Evolutionary conservation across 2,329 filamentous ascomycete species (phyloP).

Genomic region (Aspergillus ibericus): DNA sequence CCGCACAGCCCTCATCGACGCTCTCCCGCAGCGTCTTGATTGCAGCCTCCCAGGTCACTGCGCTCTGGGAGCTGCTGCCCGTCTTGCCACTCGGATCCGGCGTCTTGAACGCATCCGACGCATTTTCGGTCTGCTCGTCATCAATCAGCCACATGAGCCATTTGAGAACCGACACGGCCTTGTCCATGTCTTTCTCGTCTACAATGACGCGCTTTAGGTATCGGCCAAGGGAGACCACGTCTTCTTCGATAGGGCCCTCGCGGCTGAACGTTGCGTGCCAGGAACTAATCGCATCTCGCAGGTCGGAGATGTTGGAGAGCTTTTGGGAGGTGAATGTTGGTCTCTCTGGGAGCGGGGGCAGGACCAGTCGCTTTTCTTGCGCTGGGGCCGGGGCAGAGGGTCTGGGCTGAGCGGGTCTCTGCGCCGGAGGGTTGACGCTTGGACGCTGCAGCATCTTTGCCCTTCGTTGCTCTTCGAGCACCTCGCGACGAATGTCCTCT

Average conservation of each 20-base stretch:
- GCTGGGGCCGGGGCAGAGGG: conserved; percentile 12
- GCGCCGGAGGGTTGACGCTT: conserved; percentile 45
- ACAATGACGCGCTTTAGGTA: conserved; percentile 72
- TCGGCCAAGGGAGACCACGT: conserved; percentile 70
- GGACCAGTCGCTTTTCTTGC: conserved; percentile 28
- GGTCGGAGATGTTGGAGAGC: conserved; percentile 58
- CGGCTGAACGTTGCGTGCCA: conserved; percentile 73
- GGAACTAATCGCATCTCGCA: conserved; percentile 70
- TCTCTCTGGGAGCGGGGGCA: conserved; percentile 52
- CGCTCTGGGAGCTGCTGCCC: conserved; percentile 17
- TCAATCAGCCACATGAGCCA: conserved; percentile 57
- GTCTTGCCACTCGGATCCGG: conserved; percentile 23
- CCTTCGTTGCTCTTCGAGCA: conserved; percentile 71
- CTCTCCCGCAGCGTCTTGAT: conserved; percentile 42
- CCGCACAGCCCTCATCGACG: conserved; percentile 45
- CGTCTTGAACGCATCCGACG: conserved; percentile 1
- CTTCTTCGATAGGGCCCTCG: conserved; percentile 76
- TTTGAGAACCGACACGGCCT: conserved; percentile 66
- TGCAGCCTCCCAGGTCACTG: conserved; percentile 36
- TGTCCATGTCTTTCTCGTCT: conserved; percentile 76
- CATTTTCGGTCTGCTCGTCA: conserved; percentile 28
- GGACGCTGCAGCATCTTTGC: conserved; percentile 59
- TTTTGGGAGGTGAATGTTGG: conserved; percentile 64
- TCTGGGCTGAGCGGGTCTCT: neutral
- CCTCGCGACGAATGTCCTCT: conserved; percentile 73